Evolutionary conservation across 495 filamentous ascomycete genomes (phyloP).

Genomic region (Penicillium ochrochloron): DNA sequence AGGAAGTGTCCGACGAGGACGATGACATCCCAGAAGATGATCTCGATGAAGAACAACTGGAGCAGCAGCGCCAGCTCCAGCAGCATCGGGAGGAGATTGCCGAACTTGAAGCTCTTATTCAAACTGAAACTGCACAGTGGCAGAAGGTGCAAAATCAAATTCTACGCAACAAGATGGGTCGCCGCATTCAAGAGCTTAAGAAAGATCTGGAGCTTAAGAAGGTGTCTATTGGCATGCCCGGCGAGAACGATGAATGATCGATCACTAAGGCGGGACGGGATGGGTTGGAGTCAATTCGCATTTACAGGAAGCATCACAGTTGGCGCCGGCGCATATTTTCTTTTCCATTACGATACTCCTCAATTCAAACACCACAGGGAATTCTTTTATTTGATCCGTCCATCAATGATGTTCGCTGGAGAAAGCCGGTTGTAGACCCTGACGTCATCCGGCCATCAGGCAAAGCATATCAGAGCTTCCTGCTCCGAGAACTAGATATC

Average conservation of each 20-base stretch:
- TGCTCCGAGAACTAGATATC: slow-evolving; percentile 3
- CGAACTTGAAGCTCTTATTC: slow-evolving; percentile 53
- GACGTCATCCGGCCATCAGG: slow-evolving; percentile 30
- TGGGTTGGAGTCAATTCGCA: slow-evolving; percentile 2
- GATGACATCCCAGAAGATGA: slow-evolving; percentile 66
- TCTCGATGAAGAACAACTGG: slow-evolving; percentile 58
- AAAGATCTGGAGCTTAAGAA: slow-evolving; percentile 54
- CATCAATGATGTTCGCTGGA: background rate
- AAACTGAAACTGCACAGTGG: slow-evolving; percentile 48
- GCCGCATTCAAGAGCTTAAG: slow-evolving; percentile 53
- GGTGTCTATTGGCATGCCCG: slow-evolving; percentile 51
- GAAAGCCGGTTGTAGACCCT: slow-evolving; percentile 17
- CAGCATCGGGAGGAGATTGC: slow-evolving; percentile 55
- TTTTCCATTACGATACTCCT: background rate
- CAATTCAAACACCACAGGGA: background rate
- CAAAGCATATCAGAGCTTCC: slow-evolving; percentile 1
- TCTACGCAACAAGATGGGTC: slow-evolving; percentile 55
- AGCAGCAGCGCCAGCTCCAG: slow-evolving; percentile 52
- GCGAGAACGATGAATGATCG: slow-evolving; percentile 37
- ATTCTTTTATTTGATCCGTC: background rate
- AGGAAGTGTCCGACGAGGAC: slow-evolving; percentile 63
- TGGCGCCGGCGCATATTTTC: background rate
- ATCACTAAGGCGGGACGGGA: background rate
- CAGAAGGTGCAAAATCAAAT: slow-evolving; percentile 49
- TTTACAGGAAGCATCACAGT: slow-evolving; percentile 1